These are phyloP conservation scores for Arabis hirsuta DNA, from an alignment of 345 rosid genomes.

Conservation along the genomic window DNA sequence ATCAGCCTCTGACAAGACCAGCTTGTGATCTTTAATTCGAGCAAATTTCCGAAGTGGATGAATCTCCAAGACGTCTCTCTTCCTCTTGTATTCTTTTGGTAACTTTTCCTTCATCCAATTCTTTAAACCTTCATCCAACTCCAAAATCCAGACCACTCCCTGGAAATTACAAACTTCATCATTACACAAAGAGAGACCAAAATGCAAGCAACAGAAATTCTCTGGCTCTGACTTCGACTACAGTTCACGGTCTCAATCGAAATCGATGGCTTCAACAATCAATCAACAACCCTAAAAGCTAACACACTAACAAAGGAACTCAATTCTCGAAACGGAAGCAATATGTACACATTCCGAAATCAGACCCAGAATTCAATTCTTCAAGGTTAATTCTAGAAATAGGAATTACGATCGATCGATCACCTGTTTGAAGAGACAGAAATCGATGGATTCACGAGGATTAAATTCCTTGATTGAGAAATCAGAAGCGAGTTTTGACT, in stretches of 20 bases:
- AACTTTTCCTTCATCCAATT: constrained; percentile 47
- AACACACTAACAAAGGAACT: constrained; percentile 1
- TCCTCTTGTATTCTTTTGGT: constrained; percentile 65
- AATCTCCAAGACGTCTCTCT: constrained; percentile 64
- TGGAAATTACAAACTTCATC: constrained; percentile 33
- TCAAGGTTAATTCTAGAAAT: background rate
- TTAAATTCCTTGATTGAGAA: constrained; percentile 34
- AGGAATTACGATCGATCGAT: constrained; percentile 8
- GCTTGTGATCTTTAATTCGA: constrained; percentile 56
- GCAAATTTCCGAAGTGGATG: constrained; percentile 64
- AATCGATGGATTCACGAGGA: constrained; percentile 49
- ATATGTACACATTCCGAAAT: constrained; percentile 32
- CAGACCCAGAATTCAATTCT: background rate
- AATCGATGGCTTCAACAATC: background rate
- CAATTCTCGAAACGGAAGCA: constrained; percentile 15
- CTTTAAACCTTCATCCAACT: constrained; percentile 63
- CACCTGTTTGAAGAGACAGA: constrained; percentile 56
- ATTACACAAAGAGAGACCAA: background rate
- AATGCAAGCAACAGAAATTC: background rate
- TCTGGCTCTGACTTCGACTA: constrained; percentile 1
- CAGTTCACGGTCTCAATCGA: background rate
- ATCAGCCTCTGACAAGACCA: constrained; percentile 60
- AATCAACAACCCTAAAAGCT: background rate
- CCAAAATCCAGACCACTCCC: constrained; percentile 90
- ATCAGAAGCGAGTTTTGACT: constrained; percentile 28